These are phyloP conservation scores for Talinum fruticosum DNA, from an alignment of 148 eudicot species.

Conservation along the genomic window DNA sequence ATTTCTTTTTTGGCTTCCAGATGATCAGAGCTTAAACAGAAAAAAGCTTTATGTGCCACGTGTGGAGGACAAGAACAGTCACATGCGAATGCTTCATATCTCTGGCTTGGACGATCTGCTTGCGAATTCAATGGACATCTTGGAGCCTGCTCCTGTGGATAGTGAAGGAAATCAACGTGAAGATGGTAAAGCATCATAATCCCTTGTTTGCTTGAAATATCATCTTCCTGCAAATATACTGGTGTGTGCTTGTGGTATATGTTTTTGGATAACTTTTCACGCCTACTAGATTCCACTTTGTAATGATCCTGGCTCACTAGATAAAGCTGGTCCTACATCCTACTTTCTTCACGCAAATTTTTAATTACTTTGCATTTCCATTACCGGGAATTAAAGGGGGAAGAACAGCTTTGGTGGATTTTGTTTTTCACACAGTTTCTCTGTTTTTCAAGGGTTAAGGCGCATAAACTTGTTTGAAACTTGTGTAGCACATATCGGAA, in stretches of 20 bases:
- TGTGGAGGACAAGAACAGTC: slow-evolving; percentile 86
- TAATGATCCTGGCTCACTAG: not conserved
- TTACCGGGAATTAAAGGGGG: not conserved
- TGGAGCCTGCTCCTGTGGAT: slow-evolving; percentile 86
- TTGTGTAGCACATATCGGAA: too few species aligned
- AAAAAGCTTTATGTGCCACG: slow-evolving; percentile 89
- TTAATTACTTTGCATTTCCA: not conserved
- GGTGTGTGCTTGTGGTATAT: not conserved
- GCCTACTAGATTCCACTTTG: too few species aligned
- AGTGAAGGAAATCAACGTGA: slow-evolving; percentile 76
- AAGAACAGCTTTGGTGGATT: too few species aligned
- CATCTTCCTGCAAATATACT: not conserved
- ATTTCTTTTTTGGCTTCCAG: slow-evolving; percentile 23
- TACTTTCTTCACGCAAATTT: not conserved
- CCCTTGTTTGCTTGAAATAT: not conserved
- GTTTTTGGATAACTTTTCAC: not conserved
- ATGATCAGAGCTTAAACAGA: slow-evolving; percentile 8
- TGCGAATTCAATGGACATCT: slow-evolving; percentile 88
- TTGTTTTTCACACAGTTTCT: too few species aligned
- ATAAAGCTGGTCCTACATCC: not conserved
- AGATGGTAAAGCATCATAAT: slow-evolving; percentile 51
- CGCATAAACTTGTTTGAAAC: too few species aligned
- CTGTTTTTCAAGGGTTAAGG: too few species aligned
- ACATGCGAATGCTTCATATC: slow-evolving; percentile 91
- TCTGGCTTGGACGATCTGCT: slow-evolving; percentile 62